Evolutionary conservation across 106 monocot species (phyloP), one percentile per base, ranked within the genome.

Genomic region (Allium cepa): DNA sequence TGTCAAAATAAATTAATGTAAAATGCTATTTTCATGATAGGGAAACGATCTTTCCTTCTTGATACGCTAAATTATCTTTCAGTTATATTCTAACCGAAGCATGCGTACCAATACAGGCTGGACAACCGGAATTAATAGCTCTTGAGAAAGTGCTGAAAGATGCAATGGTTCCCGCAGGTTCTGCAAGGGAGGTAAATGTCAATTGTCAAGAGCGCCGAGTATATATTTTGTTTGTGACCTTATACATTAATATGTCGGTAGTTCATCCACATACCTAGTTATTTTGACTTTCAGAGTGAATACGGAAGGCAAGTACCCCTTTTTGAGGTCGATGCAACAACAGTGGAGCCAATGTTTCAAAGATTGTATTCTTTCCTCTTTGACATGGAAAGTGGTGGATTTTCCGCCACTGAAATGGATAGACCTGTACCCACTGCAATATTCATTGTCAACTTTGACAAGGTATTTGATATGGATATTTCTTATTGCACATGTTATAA

Each of bases 261-360:
- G 36, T 36, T 36, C 36, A 36, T 36, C 36, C 36, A 36, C 5
- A 36, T 36, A 36, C 36, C 36, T 36, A 36, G 36, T 36, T 36
- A 36, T 36, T 36, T 57, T 10, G 18, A 53, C 17, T 85, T 75
- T 73, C 81, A 97, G 96, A 97, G 82, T 77, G 96, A 97, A 73
- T 97, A 86, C 79, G 96, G 96, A 50, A 84, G 79, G 68, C 80
- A 82, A 70, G 50, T 97, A 45, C 85, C 96, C 64, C 82, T 97
- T 49, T 97, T 82, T 84, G 88, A 89, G 55, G 76, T 92, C 71
- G 92, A 97, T 66, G 96, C 96, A 22, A 75, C 82, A 57, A n/a
- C 18, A 55, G 82, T 85, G 64, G 89, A 89, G 62, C 81, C 80
- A 52, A 71, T 75, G 45, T 90, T 90, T 60, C 78, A 90, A 64